phyloP scores from a whole-genome alignment of 2,329 filamentous ascomycete genomes.

The Ophiostoma sp. region DNA sequence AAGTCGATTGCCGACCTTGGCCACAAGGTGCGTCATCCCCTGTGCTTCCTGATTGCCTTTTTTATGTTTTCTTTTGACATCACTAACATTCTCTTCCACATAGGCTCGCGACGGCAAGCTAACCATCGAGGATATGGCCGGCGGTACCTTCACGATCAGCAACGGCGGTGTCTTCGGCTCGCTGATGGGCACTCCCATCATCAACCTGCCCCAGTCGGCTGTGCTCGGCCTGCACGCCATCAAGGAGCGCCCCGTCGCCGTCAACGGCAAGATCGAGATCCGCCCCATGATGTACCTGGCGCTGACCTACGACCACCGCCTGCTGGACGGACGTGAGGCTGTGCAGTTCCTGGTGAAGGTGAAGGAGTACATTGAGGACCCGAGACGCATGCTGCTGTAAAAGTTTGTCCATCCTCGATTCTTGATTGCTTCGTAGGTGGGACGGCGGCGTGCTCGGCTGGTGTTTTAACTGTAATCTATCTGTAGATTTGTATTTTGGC shows the following conservation, averaged over 20 bases:
- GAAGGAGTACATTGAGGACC: constrained; percentile 97
- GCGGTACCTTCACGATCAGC: constrained; percentile 96
- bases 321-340: constrained; percentile 91
- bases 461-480: constrained; percentile 10
- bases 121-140: constrained; percentile 98
- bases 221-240: constrained; percentile 94
- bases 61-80: neutral
- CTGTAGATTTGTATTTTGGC: constrained; percentile 24
- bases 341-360: constrained; percentile 96
- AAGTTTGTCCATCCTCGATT: neutral
- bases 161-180: constrained; percentile 97
- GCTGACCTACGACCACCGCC: constrained; percentile 94
- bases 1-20: constrained; percentile 90
- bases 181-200: constrained; percentile 96
- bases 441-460: neutral
- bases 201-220: constrained; percentile 92
- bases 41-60: neutral
- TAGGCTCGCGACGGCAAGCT: constrained; percentile 93
- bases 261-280: constrained; percentile 93
- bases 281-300: constrained; percentile 99
- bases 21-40: constrained; percentile 69
- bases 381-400: constrained; percentile 80
- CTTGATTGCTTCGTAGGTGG: neutral
- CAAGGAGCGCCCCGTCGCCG: constrained; percentile 85
- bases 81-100: constrained; percentile 21